Evolutionary conservation across 257 asterid genomes (phyloP).

Genomic region (Ajuga chamaepitys): DNA sequence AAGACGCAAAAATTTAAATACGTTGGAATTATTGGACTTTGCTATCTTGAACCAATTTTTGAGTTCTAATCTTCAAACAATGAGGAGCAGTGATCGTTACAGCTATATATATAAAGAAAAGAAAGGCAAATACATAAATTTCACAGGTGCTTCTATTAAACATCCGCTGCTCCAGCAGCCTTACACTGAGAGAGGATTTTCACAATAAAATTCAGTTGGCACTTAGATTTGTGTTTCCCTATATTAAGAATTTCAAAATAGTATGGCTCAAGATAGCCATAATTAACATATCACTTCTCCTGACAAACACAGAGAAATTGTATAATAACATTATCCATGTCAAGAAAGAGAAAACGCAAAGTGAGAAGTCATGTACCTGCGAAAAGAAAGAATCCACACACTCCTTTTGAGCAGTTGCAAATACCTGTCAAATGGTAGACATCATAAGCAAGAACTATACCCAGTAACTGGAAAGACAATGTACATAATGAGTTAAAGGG

Average conservation of each 20-base stretch:
- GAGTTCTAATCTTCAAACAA: neutral
- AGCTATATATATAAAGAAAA: neutral
- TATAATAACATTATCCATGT: neutral
- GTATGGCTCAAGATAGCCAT: neutral
- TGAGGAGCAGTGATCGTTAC: neutral
- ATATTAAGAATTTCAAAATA: neutral
- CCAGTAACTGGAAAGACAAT: neutral
- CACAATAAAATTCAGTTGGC: neutral
- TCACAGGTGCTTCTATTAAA: neutral
- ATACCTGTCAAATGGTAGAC: slow-evolving; percentile 53
- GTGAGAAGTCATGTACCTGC: slow-evolving; percentile 46
- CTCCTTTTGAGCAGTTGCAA: slow-evolving; percentile 86
- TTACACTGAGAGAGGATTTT: neutral
- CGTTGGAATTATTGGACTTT: neutral
- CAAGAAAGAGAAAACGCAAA: neutral
- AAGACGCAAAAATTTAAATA: slow-evolving; percentile 7
- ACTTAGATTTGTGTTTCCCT: neutral
- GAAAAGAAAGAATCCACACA: slow-evolving; percentile 85
- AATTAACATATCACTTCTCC: slow-evolving; percentile 1
- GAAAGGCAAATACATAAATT: neutral
- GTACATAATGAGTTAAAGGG: neutral
- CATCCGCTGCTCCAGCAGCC: neutral
- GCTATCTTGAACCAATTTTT: neutral
- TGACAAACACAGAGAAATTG: neutral
- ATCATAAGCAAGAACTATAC: slow-evolving; percentile 7